Conservation (phyloP, 1,284 basidiomycete genomes). For the Trametes versicolor region DNA sequence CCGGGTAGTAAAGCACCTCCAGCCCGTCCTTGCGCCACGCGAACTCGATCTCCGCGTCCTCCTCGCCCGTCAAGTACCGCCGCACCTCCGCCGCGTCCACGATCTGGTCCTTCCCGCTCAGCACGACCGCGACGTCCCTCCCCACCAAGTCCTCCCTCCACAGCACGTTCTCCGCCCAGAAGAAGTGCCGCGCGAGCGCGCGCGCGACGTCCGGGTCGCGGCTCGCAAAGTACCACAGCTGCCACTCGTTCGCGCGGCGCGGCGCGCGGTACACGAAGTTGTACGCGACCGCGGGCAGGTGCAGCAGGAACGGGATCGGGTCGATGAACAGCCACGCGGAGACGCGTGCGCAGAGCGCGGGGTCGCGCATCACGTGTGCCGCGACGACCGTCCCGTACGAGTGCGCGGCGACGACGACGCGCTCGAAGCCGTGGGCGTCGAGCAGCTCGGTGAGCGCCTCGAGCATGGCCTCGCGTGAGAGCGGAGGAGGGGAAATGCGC, state of each 20-base stretch:
- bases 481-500: conserved; percentile 61
- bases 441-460: conserved; percentile 52
- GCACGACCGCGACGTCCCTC: conserved; percentile 48
- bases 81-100: conserved; percentile 60
- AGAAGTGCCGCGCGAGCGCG: conserved; percentile 66
- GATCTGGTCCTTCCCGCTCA: conserved; percentile 68
- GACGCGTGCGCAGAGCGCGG: conserved; percentile 47
- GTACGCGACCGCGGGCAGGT: conserved; percentile 66
- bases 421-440: conserved; percentile 50
- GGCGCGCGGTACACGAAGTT: conserved; percentile 73
- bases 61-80: conserved; percentile 60
- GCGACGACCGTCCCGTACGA: conserved; percentile 72
- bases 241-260: conserved; percentile 64
- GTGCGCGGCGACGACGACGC: conserved; percentile 61
- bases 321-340: conserved; percentile 61
- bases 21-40: conserved; percentile 51
- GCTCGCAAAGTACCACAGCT: conserved; percentile 74
- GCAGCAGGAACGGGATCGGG: conserved; percentile 71
- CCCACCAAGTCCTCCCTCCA: conserved; percentile 65
- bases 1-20: conserved; percentile 61
- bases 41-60: conserved; percentile 32
- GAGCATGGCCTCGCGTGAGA: conserved; percentile 52
- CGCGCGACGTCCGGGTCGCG: conserved; percentile 70
- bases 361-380: conserved; percentile 56
- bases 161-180: conserved; percentile 69